Evolutionary conservation across 2,329 filamentous ascomycete species (phyloP), one percentile per base, ranked within the genome.

Genomic region (Zasmidium cellare): DNA sequence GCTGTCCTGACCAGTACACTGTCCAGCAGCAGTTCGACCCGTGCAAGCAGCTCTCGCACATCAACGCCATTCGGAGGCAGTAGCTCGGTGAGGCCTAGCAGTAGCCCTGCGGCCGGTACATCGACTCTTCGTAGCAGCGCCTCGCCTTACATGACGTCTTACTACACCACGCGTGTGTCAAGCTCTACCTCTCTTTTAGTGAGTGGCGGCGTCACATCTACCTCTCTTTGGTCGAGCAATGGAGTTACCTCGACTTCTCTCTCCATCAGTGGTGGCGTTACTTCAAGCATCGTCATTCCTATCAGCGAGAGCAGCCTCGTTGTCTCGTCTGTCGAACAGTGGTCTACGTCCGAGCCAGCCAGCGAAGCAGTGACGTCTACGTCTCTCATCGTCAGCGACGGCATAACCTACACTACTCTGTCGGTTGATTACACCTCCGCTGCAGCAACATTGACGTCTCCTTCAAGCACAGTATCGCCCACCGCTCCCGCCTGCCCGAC

Each of bases 361-460:
- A 41, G 7, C n/a, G 35, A 41, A 6, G 11, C 16, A 3, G 16
- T 41, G 11, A 65, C 63, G 16, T 16, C 35, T 3, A 41, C 46
- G 19, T 31, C 18, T 14, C 31, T 35, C 16, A 22, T 35, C 3
- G 35, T 45, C 28, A 46, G 7, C 24, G 23, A 35, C 11, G 46
- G 46, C 23, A 19, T 25, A 18, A 46, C 53, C 24, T 51, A 28
- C 9, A 56, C 53, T 16, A 50, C 35, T 5, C 35, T 41, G 7
- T 31, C 28, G 14, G 5, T 41, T 9, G 23, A 28, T 3, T 2
- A 18, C 11, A 28, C 3, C 35, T 41, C n/a, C 35, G 35, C 5
- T n/a, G 7, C 35, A 41, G 35, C 35, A 5, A 16, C 35, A 6
- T 47, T 46, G 24, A 46, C 51, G 3, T 20, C 28, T 16, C 12